Conservation (phyloP, 495 filamentous ascomycete species). For the Cercophora samala region DNA sequence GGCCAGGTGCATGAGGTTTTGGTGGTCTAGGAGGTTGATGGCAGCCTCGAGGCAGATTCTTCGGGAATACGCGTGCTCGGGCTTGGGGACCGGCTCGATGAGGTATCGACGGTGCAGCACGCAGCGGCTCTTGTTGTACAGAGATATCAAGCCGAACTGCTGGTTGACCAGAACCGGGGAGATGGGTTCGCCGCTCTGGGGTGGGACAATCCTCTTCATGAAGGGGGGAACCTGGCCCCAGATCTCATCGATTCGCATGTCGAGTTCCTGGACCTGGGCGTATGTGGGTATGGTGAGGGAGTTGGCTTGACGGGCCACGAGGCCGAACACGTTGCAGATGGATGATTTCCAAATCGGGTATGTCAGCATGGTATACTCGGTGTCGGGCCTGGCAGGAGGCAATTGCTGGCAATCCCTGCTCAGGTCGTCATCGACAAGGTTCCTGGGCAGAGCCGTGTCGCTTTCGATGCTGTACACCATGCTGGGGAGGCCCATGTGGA, state of each 20-base stretch:
- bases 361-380: constrained; percentile 47
- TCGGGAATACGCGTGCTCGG: constrained; percentile 65
- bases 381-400: constrained; percentile 40
- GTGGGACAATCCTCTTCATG: constrained; percentile 52
- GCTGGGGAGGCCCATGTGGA: constrained; percentile 54
- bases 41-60: constrained; percentile 65
- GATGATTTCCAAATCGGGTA: constrained; percentile 49
- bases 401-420: constrained; percentile 40
- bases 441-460: constrained; percentile 46
- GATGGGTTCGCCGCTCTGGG: constrained; percentile 62
- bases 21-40: constrained; percentile 55
- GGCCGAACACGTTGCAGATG: constrained; percentile 38
- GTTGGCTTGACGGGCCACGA: constrained; percentile 41
- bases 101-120: constrained; percentile 74
- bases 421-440: constrained; percentile 52
- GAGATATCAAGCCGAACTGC: constrained; percentile 64
- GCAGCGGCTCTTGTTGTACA: constrained; percentile 71
- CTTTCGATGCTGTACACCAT: constrained; percentile 48
- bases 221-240: constrained; percentile 56
- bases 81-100: constrained; percentile 51
- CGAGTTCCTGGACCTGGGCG: constrained; percentile 63
- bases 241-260: constrained; percentile 56
- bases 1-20: constrained; percentile 38
- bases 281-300: constrained; percentile 48
- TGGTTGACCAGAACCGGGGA: constrained; percentile 62